Conservation (phyloP, 2,329 filamentous ascomycete species). For the Daldinia sp. region DNA sequence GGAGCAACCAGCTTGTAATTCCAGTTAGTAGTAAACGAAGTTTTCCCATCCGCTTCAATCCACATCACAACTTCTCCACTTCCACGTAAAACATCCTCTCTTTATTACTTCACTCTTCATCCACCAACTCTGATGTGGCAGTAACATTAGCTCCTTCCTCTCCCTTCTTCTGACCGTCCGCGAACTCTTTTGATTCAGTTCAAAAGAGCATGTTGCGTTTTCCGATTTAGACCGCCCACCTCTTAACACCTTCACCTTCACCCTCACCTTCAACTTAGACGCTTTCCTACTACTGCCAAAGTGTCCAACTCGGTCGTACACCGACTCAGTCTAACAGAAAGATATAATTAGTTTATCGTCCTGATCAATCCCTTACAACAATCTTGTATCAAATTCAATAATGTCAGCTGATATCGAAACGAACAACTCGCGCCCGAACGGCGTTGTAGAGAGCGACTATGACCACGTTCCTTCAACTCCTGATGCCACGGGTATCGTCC, state of each 20-base stretch:
- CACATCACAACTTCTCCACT: conserved; percentile 28
- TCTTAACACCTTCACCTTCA: not conserved
- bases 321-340: not conserved
- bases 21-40: conserved; percentile 11
- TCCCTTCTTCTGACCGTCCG: conserved; percentile 7
- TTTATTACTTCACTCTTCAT: conserved; percentile 15
- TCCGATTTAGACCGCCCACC: conserved; percentile 6
- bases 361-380: not conserved
- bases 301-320: conserved; percentile 21
- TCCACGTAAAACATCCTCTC: conserved; percentile 26
- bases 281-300: conserved; percentile 10
- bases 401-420: conserved; percentile 56
- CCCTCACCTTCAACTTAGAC: conserved; percentile 1
- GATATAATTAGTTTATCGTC: not conserved
- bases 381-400: conserved; percentile 24
- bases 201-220: conserved; percentile 27
- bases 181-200: conserved; percentile 27
- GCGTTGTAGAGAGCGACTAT: conserved; percentile 38
- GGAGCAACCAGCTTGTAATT: conserved; percentile 6
- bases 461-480: conserved; percentile 48
- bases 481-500: conserved; percentile 32
- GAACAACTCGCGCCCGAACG: conserved; percentile 52
- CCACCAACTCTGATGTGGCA: conserved; percentile 29
- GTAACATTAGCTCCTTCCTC: not conserved
- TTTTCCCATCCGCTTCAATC: conserved; percentile 19